phyloP scores from a whole-genome alignment of 768 basidiomycete species.

The Phylloporus sp. region DNA sequence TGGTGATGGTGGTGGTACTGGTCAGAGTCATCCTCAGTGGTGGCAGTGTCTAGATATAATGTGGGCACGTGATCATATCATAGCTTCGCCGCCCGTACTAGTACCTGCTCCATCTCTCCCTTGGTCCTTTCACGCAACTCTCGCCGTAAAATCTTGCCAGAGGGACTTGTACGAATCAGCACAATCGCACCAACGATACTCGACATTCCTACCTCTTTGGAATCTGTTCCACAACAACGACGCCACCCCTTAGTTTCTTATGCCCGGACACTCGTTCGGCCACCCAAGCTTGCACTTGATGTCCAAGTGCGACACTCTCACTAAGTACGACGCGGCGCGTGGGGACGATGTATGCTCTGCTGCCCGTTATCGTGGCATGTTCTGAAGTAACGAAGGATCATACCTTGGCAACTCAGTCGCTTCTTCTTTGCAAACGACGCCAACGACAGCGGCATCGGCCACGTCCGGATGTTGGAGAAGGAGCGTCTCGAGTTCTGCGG shows the following conservation, averaged over 20 bases:
- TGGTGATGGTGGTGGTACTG: constrained; percentile 4
- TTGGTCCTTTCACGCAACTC: constrained; percentile 68
- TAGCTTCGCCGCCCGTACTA: too few relatives aligned
- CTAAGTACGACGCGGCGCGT: constrained; percentile 17
- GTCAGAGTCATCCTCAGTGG: not conserved
- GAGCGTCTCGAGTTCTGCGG: constrained; percentile 78
- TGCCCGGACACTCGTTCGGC: constrained; percentile 63
- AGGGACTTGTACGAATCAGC: constrained; percentile 44
- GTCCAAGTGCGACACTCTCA: constrained; percentile 33
- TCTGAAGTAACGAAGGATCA: not conserved
- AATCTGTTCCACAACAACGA: constrained; percentile 50
- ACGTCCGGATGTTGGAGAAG: constrained; percentile 71
- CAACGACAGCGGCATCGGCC: constrained; percentile 78
- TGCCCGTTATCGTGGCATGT: not conserved
- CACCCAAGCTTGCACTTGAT: constrained; percentile 62
- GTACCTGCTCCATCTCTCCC: constrained; percentile 40
- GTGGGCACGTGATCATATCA: too few relatives aligned
- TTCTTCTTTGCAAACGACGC: constrained; percentile 57
- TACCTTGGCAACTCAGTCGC: constrained; percentile 81
- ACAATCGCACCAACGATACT: not conserved
- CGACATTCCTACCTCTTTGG: constrained; percentile 25
- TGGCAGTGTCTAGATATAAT: not conserved
- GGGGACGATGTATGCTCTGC: constrained; percentile 55
- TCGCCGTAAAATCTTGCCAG: constrained; percentile 83
- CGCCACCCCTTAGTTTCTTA: constrained; percentile 73